Evolutionary conservation across 164 flowering plant species (phyloP), one percentile per base, ranked within the genome.

Genomic region (Vitis amurensis): DNA sequence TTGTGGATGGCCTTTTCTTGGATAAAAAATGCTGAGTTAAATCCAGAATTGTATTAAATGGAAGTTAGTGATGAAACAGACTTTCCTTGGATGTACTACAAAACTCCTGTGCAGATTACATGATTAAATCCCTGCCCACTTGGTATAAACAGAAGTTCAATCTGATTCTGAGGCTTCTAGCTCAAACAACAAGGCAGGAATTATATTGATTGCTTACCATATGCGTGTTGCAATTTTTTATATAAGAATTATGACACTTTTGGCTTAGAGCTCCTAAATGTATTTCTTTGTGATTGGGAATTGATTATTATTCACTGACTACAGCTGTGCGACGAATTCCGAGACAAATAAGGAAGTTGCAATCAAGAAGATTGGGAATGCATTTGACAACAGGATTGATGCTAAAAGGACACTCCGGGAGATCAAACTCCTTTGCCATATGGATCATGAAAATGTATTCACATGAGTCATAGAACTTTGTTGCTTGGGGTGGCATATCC

Each of bases 331-430:
- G 0, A 74, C 23, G n/a, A 84, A 91, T 76, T 79, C 89, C 1
- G 89, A 87, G 84, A 89, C 93, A 10, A 82, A 84, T 8, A 91
- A 91, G 77, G 87, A 83, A 74, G 93, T 86, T 52, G 96, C 96
- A 11, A 91, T 91, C 50, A 91, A 89, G 78, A 91, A 87, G 79
- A 87, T 90, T 57, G 89, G 88, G 58, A 89, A 86, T 69, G 96
- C 91, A 1, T 91, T 91, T 75, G 92, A 89, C 67, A 91, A 91
- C 71, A 82, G 84, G 72, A 86, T 91, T 53, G 93, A 91, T 81
- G 96, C 90, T 6, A 91, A 91, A 68, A 79, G 96, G 77, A 89
- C 91, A 11, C 84, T 89, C 60, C 86, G 96, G 1, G 93, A 91
- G 81, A 89, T 91, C 78, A 91, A 91, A 59, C 91, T 91, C 57